These are phyloP conservation scores for Gentiana macrophylla DNA, from an alignment of 257 asterid genomes.

Conservation along the genomic window DNA sequence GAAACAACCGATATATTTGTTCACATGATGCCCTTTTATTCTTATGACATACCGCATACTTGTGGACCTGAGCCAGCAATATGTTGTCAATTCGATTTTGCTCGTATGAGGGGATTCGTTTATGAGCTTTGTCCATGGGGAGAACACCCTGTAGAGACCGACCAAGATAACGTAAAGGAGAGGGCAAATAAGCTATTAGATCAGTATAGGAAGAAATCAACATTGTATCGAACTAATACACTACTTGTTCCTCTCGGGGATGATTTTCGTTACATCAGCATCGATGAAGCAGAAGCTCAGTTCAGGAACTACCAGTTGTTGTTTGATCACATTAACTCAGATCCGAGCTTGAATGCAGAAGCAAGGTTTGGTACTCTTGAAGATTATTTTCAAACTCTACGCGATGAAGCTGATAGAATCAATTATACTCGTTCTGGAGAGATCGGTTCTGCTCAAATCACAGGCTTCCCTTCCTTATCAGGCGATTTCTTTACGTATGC, in stretches of 20 bases:
- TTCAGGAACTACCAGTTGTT: constrained; percentile 84
- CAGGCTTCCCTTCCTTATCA: constrained; percentile 86
- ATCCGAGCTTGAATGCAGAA: constrained; percentile 82
- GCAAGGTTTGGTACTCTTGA: constrained; percentile 92
- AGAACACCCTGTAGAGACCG: constrained; percentile 79
- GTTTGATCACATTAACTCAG: constrained; percentile 84
- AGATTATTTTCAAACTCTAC: constrained; percentile 71
- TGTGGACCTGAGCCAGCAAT: constrained; percentile 99
- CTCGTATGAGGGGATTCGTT: constrained; percentile 74
- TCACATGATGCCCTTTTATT: constrained; percentile 99
- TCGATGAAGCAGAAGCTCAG: constrained; percentile 99
- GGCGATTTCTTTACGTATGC: constrained; percentile 97
- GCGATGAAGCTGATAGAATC: constrained; percentile 77
- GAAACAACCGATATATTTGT: constrained; percentile 97
- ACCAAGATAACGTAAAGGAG: constrained; percentile 82
- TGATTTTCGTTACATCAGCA: constrained; percentile 89
- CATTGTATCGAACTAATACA: constrained; percentile 92
- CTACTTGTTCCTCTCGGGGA: constrained; percentile 95
- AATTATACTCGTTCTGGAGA: constrained; percentile 65
- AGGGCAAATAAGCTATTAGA: constrained; percentile 75
- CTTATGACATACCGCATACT: constrained; percentile 97
- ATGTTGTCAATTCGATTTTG: constrained; percentile 99
- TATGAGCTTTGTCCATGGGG: constrained; percentile 98
- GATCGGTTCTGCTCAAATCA: constrained; percentile 76
- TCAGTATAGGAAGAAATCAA: constrained; percentile 86